These are phyloP conservation scores for Colletotrichum costaricense DNA, from an alignment of 2,329 filamentous ascomycete genomes.

Conservation along the genomic window DNA sequence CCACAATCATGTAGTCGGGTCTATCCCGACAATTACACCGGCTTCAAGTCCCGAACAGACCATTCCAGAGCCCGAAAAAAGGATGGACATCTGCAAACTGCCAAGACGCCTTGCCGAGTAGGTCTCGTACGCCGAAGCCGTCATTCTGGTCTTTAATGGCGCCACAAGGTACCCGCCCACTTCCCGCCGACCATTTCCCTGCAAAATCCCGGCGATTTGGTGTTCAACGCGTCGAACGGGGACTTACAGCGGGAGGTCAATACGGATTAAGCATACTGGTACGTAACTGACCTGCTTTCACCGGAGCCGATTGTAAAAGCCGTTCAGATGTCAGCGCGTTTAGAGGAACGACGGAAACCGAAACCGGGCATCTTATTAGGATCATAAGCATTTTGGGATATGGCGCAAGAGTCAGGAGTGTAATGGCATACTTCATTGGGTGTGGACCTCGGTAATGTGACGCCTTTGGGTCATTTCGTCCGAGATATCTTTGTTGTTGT, in stretches of 20 bases:
- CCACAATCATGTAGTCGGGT: background rate
- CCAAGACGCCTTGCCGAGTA: slow-evolving; percentile 4
- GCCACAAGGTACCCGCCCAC: slow-evolving; percentile 12
- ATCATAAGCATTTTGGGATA: background rate
- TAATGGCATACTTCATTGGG: background rate
- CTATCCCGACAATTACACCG: background rate
- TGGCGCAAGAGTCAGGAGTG: background rate
- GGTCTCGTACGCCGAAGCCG: background rate
- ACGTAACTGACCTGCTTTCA: background rate
- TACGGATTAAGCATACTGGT: background rate
- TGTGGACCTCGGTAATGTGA: background rate
- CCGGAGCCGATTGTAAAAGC: background rate
- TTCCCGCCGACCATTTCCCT: background rate
- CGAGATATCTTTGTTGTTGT: background rate
- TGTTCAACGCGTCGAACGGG: too few species aligned
- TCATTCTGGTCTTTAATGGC: slow-evolving; percentile 10
- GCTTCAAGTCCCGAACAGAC: too few species aligned
- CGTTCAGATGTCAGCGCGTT: background rate
- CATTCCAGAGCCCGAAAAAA: too few species aligned
- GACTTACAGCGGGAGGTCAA: background rate
- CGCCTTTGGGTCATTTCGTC: background rate
- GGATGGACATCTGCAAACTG: background rate
- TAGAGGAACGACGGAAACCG: background rate
- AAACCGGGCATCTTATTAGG: background rate
- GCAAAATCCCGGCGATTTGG: background rate